Evolutionary conservation across 352 stramenopile species (phyloP), one percentile per base, ranked within the genome.

Genomic region (Elongisporangium prolatum): DNA sequence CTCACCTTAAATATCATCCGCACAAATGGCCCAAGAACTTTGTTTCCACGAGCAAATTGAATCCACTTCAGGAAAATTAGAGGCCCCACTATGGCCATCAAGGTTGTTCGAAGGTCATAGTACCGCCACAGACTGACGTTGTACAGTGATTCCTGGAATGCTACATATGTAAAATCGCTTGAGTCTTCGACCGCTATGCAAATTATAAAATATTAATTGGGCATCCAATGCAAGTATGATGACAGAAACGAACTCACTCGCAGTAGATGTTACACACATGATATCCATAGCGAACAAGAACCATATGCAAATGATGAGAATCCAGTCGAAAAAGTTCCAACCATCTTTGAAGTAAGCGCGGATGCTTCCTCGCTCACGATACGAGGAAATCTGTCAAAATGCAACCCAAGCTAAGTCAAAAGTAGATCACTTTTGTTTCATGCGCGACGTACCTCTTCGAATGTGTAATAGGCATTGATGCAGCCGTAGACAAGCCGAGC

Each of bases 51-150:
- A 9, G 80, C 80, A 61, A 91, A 91, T 54, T 87, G 81, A 56
- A 93, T 88, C 80, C 84, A 93, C 9, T 84, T 84, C 44, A 93
- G 72, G 56, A 91, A 91, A 17, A 93, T 84, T 57, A 89, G 78
- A 10, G 80, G 81, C 0, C 80, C 84, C 14, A 90, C 76, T 44
- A 91, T 89, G 60, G 74, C 84, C 79, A 91, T 89, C 14, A 93
- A 56, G 17, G 80, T 91, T 34, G 77, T 89, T 17, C 80, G 84
- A 8, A 91, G 77, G 38, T 86, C 86, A 59, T 93, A 93, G 7
- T 63, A 57, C 16, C 84, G 61, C 68, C 75, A 89, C 16, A 81
- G 76, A 24, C 54, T 73, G 18, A 69, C 67, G 54, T 58, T 76
- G 56, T 90, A 87, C 34, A 88, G 61, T 17, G 81, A 86, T 57